Base-by-base conservation (phyloP, 768 basidiomycete genomes). In the Mycena haematopus region DNA sequence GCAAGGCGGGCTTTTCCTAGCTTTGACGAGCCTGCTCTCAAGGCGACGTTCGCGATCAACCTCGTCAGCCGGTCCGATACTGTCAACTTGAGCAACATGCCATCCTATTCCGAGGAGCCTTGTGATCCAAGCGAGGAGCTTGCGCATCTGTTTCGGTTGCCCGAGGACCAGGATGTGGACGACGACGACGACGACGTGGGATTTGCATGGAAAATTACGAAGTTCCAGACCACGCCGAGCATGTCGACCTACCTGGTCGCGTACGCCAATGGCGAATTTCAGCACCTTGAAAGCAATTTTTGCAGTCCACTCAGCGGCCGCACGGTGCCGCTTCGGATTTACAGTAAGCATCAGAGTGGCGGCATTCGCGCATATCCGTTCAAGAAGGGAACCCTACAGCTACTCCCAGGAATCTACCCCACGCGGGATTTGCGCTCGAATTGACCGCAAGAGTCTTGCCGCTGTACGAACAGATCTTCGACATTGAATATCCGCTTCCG, bases 21-120 rank as follows among this genome's bases (percentile, higher is more conserved):
- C 75, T 91, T 87, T 85, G 90, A 92, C 69, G 90, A 92, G 69
- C 91, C 90, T 11, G 77, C 78, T 33, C 77, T 91, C 67, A 92
- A 92, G 72, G 86, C 89, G 2, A 88, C 84, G 19, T 86, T 83
- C 69, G 58, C 79, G 0, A 76, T 88, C 65, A 83, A 81, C 14
- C 79, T 90, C 77, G 76, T 91, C 67, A 85, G 87, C 13, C 80
- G 82, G 58, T 72, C 73, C 31, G 79, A 82, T 60, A 84, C 86
- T 25, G 82, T 82, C 69, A 85, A 81, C 68, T 75, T 92, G 56
- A 83, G 82, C 74, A 92, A 92, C 73, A 91, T 89, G 86, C 76
- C 86, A 21, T 80, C 76, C 21, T 65, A 73, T 46, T 81, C 80
- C 36, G 81, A 85, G 61, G 75, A 77, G 40, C 63, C 72, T 9